These are phyloP conservation scores for Xerocomellus amylosporus DNA, from an alignment of 768 basidiomycete genomes.

Conservation along the genomic window DNA sequence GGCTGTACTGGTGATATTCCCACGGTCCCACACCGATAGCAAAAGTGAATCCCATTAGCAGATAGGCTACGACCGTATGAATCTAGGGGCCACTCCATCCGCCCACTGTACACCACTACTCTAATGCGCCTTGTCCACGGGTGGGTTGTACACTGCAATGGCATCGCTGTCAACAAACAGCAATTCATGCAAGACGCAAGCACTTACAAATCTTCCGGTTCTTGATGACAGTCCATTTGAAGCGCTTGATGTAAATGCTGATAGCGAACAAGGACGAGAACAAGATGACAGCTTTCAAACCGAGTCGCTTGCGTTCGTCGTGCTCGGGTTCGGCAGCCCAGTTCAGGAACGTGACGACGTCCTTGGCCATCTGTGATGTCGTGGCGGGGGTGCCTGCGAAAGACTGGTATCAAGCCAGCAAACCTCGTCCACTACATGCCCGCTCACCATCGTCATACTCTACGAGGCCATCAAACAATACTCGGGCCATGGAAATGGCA, in stretches of 20 bases:
- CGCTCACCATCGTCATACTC: conserved; percentile 90
- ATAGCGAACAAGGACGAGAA: conserved; percentile 81
- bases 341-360: conserved; percentile 90
- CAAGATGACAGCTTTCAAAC: conserved; percentile 92
- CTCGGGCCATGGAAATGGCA: conserved; percentile 97
- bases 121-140: conserved; percentile 35
- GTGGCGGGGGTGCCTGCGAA: conserved; percentile 89
- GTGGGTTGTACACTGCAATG: conserved; percentile 39
- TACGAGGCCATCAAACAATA: conserved; percentile 92
- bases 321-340: conserved; percentile 99
- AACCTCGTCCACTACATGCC: neutral
- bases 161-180: conserved; percentile 4
- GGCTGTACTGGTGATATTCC: conserved; percentile 9
- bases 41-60: conserved; percentile 23
- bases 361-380: conserved; percentile 98
- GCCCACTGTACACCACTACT: conserved; percentile 8
- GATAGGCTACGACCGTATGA: conserved; percentile 24
- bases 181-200: neutral
- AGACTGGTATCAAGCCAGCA: conserved; percentile 6
- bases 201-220: conserved; percentile 85
- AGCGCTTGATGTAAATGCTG: conserved; percentile 88
- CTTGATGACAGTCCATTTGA: conserved; percentile 93
- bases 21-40: conserved; percentile 14
- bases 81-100: conserved; percentile 20
- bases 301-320: conserved; percentile 96